Percentiles rank a stretch among this genome's conserved stretches.
Conservation (phyloP, 2,329 filamentous ascomycete species). For the Neonectria magnoliae region DNA sequence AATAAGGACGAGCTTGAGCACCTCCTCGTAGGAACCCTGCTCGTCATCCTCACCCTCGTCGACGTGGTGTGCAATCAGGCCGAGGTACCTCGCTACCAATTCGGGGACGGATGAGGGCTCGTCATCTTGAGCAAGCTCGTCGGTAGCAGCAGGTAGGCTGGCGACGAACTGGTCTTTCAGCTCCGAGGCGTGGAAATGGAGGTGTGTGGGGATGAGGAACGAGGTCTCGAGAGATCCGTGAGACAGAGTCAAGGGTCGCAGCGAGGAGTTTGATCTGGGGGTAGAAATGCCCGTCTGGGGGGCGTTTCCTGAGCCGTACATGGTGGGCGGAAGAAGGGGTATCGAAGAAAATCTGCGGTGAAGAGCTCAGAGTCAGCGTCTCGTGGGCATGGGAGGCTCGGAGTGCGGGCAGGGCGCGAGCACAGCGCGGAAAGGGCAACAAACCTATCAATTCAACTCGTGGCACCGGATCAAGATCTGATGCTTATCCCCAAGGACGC, state of each 20-base stretch:
- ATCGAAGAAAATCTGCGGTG: slow-evolving; percentile 51
- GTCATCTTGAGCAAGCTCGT: slow-evolving; percentile 97
- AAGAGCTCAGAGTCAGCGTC: slow-evolving; percentile 31
- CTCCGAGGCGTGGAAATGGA: slow-evolving; percentile 96
- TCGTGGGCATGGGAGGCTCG: neutral
- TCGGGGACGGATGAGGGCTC: slow-evolving; percentile 97
- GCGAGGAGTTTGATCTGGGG: slow-evolving; percentile 90
- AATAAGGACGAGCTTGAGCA: slow-evolving; percentile 90
- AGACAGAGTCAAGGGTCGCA: slow-evolving; percentile 88
- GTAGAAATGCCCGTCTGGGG: slow-evolving; percentile 97
- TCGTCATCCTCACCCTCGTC: slow-evolving; percentile 92
- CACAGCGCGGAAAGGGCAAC: slow-evolving; percentile 21
- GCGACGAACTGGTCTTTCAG: slow-evolving; percentile 90
- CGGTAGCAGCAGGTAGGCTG: slow-evolving; percentile 88
- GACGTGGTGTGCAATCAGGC: slow-evolving; percentile 87
- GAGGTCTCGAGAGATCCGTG: slow-evolving; percentile 97
- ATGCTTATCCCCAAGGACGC: slow-evolving; percentile 43
- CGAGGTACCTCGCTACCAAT: slow-evolving; percentile 92
- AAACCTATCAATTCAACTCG: slow-evolving; percentile 48
- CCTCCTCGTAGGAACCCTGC: slow-evolving; percentile 89
- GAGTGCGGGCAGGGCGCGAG: slow-evolving; percentile 4
- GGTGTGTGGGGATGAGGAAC: slow-evolving; percentile 91
- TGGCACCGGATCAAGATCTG: slow-evolving; percentile 35
- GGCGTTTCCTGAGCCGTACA: slow-evolving; percentile 87
- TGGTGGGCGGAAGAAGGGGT: slow-evolving; percentile 61